Evolutionary conservation across 2,329 filamentous ascomycete species (phyloP).

Genomic region (Calonectria leucothoes): DNA sequence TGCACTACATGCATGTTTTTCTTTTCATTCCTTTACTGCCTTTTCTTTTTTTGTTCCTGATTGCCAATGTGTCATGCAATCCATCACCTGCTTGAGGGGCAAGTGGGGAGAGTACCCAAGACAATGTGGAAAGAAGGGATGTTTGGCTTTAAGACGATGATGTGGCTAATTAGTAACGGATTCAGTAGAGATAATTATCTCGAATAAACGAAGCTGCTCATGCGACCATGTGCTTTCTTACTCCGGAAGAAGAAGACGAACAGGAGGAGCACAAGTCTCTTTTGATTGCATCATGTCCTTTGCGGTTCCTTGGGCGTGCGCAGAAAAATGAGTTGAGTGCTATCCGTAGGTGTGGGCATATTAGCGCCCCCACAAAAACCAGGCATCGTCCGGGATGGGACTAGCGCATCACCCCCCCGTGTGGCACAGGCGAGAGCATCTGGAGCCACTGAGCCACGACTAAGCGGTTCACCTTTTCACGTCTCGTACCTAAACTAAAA

Average conservation of each 20-base stretch:
- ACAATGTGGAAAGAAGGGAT: neutral
- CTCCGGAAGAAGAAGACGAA: neutral
- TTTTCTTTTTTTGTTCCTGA: neutral
- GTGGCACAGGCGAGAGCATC: constrained; percentile 10
- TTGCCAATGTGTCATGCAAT: neutral
- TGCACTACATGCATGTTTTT: too few species aligned
- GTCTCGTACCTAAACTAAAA: neutral
- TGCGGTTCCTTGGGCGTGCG: neutral
- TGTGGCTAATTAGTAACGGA: neutral
- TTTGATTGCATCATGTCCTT: neutral
- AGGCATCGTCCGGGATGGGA: constrained; percentile 26
- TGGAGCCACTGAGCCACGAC: constrained; percentile 22
- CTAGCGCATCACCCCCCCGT: constrained; percentile 29
- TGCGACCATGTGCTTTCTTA: neutral
- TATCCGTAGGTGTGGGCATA: constrained; percentile 29
- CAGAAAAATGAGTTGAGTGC: neutral
- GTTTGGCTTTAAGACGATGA: neutral
- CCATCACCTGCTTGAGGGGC: neutral
- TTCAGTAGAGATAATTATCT: neutral
- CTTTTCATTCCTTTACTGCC: neutral
- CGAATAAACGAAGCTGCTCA: neutral
- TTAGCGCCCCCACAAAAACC: constrained; percentile 19
- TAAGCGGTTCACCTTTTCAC: constrained; percentile 21
- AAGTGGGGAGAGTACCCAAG: neutral
- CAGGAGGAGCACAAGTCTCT: neutral